Base-by-base conservation (phyloP, 2,329 filamentous ascomycete species). In the Cytospora piceae region DNA sequence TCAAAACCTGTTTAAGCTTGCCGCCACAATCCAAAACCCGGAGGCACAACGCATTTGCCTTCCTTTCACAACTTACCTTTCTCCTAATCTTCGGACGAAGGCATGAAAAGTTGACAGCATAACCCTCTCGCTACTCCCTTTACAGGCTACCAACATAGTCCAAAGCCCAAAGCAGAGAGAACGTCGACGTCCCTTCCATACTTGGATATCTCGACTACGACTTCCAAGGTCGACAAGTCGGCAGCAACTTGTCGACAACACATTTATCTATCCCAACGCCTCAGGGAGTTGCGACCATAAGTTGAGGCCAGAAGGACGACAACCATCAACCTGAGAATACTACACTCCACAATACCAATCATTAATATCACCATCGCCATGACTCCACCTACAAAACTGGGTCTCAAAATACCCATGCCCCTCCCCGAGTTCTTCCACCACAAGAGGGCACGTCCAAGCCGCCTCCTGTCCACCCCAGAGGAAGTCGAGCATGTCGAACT, bases 361-460 rank as follows among this genome's bases (percentile, higher is more conserved):
- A 22, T 14, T 20, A 17, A 57, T 53, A 8, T 7, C 53, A 24
- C 12, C 39, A 61, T 61, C 58, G n/a, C 7, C 8, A 61, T 61
- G 46, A 34, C 52, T 12, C 20, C 54, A 37, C 34, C 46, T n/a
- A 27, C 49, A 29, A 61, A 54, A 58, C 32, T 58, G 31, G 27
- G 51, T 39, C 61, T 63, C 52, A 65, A 55, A 42, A 39, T 65
- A n/a, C 27, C 58, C n/a, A 37, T 61, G 22, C 58, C 58, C n/a
- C 39, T 22, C 17, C 61, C 61, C 4, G 61, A 63, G 54, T 57
- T 63, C 32, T 14, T 65, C 31, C 58, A 60, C 6, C 29, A 34
- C 31, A 61, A 32, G 51, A 56, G 46, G 20, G 54, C 52, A 31
- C 53, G 54, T 22, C 31, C n/a, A 17, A 34, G 51, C 42, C 61